A percentile compares a stretch with the other conserved stretches of the same genome.
Conservation (phyloP, 305 asterid species). For the Salvia sclarea region DNA sequence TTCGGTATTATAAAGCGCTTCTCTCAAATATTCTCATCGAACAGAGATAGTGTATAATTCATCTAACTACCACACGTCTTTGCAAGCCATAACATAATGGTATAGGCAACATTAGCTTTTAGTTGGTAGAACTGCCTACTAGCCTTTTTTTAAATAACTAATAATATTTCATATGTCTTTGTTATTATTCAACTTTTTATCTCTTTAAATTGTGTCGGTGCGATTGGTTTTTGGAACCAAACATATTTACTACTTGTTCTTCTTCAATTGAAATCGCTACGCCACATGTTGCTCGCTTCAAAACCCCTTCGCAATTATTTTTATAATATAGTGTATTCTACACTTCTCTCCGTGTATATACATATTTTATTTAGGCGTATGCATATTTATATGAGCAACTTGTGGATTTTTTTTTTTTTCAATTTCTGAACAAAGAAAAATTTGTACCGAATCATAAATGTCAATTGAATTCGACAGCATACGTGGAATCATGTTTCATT, state of each 20-base stretch:
- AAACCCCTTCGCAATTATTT: conserved; percentile 5
- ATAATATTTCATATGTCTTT: background rate
- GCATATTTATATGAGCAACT: too few species aligned
- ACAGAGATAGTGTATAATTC: background rate
- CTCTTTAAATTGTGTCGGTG: background rate
- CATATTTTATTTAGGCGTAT: too few species aligned
- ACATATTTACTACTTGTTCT: background rate
- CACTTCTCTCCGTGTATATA: background rate
- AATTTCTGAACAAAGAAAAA: too few species aligned
- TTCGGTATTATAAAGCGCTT: too few species aligned
- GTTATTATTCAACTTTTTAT: background rate
- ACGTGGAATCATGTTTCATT: too few species aligned
- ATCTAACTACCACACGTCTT: background rate
- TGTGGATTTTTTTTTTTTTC: too few species aligned
- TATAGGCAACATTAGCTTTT: background rate
- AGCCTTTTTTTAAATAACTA: background rate
- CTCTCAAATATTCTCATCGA: background rate
- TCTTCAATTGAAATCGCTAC: background rate
- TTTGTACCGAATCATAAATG: too few species aligned
- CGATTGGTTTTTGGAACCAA: background rate
- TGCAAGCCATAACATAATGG: background rate
- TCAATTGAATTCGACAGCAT: too few species aligned
- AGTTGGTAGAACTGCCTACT: conserved; percentile 12
- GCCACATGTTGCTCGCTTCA: conserved; percentile 10
- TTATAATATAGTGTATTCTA: background rate